Base-by-base conservation (phyloP, 345 rosid species). In the Fremontodendron californicum region DNA sequence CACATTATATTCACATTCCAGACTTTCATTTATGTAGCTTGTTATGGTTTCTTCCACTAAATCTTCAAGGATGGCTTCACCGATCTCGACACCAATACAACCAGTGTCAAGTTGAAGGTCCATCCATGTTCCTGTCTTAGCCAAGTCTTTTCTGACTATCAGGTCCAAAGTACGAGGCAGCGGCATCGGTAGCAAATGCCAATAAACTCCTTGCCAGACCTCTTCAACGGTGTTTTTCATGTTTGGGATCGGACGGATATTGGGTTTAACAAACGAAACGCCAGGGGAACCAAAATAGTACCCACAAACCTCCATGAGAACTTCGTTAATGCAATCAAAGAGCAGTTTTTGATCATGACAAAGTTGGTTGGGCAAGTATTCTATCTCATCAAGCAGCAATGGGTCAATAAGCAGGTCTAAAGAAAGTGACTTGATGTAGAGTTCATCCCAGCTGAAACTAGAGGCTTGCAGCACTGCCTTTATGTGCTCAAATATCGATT, bases 281-380 rank as follows among this genome's bases (percentile, higher is more conserved):
- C 89, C 83, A n/a, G 89, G 89, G 33, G 87, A 86, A 81, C 89
- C 85, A 35, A 78, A 70, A 57, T 82, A 78, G 71, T 82, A 77
- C 37, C 68, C 85, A 51, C 87, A 89, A 51, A 91, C 76, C 83
- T 91, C 94, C 79, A 81, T 61, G 51, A 96, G 91, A 83, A 85
- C 91, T 81, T 96, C 99, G 5, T 91, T 90, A 71, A 90, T 87
- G 75, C 92, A 89, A 82, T 93, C 92, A 29, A 90, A 91, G 67
- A 93, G 89, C 61, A 92, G 90, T 63, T 83, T 82, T 75, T 84
- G 79, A 43, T 85, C 88, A 9, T 6, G 57, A 77, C 91, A 89
- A 74, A 88, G 82, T 43, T 83, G 81, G 86, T 81, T 87, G 19
- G 90, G 78, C 43, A 76, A 86, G 87, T 90, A 89, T 64, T 87